Evolutionary conservation across 2,329 filamentous ascomycete species (phyloP), one percentile per base, ranked within the genome.

Genomic region (Fusarium sp.): DNA sequence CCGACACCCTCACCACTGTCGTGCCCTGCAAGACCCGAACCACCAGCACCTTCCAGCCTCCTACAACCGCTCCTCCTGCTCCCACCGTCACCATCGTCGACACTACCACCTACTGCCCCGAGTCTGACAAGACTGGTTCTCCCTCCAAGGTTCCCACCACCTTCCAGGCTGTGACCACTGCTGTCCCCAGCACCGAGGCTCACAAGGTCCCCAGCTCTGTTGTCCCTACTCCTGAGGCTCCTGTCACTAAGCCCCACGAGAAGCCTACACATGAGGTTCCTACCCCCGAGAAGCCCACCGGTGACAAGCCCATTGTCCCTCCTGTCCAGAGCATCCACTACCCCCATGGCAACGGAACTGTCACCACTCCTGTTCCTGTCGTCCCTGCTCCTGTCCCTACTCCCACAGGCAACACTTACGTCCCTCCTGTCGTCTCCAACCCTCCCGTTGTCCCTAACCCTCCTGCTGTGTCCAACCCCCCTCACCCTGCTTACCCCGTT

Each of bases 1-100:
- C 71, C 23, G 71, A 73, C 34, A 73, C 71, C 24, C 59, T 73
- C 11, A 70, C 67, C 44, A 73, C 71, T 4, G 52, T 73, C 40
- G 71, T 73, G 26, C 71, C 71, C 2, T 73, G 71, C 65, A 62
- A 70, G 43, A 62, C 58, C 45, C 71, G 65, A 42, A 73, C 65
- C 5, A 73, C 61, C 56, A 73, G 61, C 56, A 73, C 64, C 38
- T 71, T 70, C 62, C 60, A 73, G 19, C 64, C 70, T 50, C 72
- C 70, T 40, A 62, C 70, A 17, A 60, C 46, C 24, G 17, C 61
- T 8, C 52, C 59, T n/a, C 57, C 70, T 23, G 58, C 65, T 21
- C 56, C 67, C 14, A 68, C 62, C 2, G 56, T 71, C 57, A 73
- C 71, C 17, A 67, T 74, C 15, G 67, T 69, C 3, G 62, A 69